Evolutionary conservation across 192 early-diverging fungal genomes (phyloP).

Genomic region (Dimargaris xerosporica): DNA sequence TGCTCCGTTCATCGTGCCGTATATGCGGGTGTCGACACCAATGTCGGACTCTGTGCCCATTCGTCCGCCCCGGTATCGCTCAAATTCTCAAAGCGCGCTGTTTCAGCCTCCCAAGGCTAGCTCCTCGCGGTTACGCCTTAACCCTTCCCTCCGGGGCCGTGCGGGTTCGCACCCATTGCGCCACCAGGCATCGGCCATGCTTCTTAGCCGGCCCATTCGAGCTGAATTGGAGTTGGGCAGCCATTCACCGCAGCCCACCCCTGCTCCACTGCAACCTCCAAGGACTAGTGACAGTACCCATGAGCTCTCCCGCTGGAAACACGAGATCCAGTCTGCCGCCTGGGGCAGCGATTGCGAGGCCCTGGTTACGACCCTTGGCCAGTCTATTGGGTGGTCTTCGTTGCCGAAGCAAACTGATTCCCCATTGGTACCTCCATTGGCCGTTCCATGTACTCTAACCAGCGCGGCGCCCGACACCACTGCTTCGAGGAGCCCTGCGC

Average conservation of each 20-base stretch:
- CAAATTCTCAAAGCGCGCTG: background rate
- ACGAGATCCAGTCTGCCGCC: background rate
- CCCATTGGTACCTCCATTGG: too few species aligned
- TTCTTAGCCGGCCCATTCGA: background rate
- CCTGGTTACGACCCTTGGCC: too few species aligned
- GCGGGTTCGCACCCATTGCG: background rate
- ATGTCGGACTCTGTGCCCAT: conserved; percentile 21
- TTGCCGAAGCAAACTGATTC: too few species aligned
- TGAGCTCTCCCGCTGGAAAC: background rate
- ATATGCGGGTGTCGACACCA: conserved; percentile 23
- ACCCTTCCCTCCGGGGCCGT: background rate
- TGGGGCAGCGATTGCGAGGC: background rate
- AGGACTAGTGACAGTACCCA: background rate
- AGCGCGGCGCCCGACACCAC: too few species aligned
- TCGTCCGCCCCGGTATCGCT: conserved; percentile 4
- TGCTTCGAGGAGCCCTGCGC: too few species aligned
- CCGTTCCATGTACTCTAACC: too few species aligned
- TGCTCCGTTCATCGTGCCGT: conserved; percentile 18
- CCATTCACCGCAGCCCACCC: background rate
- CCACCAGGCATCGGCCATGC: background rate
- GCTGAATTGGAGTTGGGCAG: too few species aligned
- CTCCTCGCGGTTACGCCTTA: background rate
- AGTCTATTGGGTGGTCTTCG: too few species aligned
- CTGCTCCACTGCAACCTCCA: background rate
- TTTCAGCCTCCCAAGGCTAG: background rate